These are phyloP conservation scores for Globisporangium megalacanthum DNA, from an alignment of 352 stramenopile species.

Conservation along the genomic window DNA sequence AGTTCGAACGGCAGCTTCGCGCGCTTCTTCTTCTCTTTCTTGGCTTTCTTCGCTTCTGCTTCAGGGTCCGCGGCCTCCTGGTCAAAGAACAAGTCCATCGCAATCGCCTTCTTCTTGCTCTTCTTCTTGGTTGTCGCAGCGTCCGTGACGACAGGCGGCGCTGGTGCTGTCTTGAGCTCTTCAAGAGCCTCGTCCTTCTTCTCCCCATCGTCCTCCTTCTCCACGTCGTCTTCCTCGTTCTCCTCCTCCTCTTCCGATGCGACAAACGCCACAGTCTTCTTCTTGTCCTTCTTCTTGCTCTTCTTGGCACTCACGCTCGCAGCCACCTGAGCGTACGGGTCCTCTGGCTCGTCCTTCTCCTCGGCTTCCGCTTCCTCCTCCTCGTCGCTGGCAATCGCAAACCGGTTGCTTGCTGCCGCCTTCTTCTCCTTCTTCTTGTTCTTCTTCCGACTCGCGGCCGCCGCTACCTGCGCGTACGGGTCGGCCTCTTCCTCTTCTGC, in stretches of 20 bases:
- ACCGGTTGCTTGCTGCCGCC: slow-evolving; percentile 13
- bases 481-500: slow-evolving; percentile 37
- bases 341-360: slow-evolving; percentile 23
- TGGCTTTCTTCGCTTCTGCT: slow-evolving; percentile 35
- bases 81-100: slow-evolving; percentile 70
- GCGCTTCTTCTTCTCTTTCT: slow-evolving; percentile 70
- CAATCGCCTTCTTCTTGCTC: slow-evolving; percentile 84
- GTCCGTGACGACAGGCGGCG: slow-evolving; percentile 27
- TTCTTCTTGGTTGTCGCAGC: slow-evolving; percentile 58
- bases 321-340: slow-evolving; percentile 32
- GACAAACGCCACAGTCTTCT: slow-evolving; percentile 33
- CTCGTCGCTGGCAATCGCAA: slow-evolving; percentile 32
- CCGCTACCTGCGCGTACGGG: slow-evolving; percentile 50
- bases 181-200: slow-evolving; percentile 24
- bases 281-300: slow-evolving; percentile 52
- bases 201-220: slow-evolving; percentile 17
- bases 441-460: slow-evolving; percentile 63
- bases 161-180: slow-evolving; percentile 15
- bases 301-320: slow-evolving; percentile 41
- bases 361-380: slow-evolving; percentile 15
- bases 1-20: slow-evolving; percentile 68
- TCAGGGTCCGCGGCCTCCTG: slow-evolving; percentile 14
- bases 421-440: slow-evolving; percentile 61
- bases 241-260: slow-evolving; percentile 41
- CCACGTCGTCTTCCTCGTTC: slow-evolving; percentile 29